Conservation (phyloP, 352 stramenopile species). For the Globisporangium mamillatum region DNA sequence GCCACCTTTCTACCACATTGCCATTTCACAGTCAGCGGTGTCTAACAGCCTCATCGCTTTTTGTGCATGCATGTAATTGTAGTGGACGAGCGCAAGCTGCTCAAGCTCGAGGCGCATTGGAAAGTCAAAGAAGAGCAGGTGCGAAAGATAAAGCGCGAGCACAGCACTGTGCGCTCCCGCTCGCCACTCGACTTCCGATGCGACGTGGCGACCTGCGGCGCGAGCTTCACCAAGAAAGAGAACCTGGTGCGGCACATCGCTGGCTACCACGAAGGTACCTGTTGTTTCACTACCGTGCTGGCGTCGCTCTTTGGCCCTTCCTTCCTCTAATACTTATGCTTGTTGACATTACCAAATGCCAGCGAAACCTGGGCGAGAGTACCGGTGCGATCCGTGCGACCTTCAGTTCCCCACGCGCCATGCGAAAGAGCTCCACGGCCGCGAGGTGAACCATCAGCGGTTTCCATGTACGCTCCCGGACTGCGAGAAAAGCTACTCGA, state of each 20-base stretch:
- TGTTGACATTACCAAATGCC: too few species aligned
- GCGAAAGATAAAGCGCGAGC: neutral
- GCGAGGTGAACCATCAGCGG: constrained; percentile 15
- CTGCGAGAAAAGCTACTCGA: constrained; percentile 61
- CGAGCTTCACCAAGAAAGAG: constrained; percentile 15
- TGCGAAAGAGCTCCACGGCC: constrained; percentile 27
- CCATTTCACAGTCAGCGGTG: too few species aligned
- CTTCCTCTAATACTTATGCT: too few species aligned
- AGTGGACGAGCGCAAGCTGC: neutral
- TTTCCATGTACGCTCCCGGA: constrained; percentile 39
- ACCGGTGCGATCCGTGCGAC: constrained; percentile 12
- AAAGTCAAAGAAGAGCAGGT: neutral
- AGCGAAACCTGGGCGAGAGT: constrained; percentile 1
- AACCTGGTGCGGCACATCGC: constrained; percentile 16
- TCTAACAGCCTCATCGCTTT: too few species aligned
- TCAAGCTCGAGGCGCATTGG: neutral
- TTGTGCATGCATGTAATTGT: neutral
- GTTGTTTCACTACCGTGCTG: neutral
- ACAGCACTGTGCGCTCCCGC: neutral
- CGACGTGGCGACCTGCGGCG: constrained; percentile 13
- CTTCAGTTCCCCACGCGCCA: constrained; percentile 25
- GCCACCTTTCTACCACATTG: too few species aligned
- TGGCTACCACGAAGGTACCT: constrained; percentile 18
- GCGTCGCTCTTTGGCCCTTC: neutral
- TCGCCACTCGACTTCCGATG: constrained; percentile 9